phyloP scores from a whole-genome alignment of 1,139 yeast species.

The Yamadazyma atlantica region DNA sequence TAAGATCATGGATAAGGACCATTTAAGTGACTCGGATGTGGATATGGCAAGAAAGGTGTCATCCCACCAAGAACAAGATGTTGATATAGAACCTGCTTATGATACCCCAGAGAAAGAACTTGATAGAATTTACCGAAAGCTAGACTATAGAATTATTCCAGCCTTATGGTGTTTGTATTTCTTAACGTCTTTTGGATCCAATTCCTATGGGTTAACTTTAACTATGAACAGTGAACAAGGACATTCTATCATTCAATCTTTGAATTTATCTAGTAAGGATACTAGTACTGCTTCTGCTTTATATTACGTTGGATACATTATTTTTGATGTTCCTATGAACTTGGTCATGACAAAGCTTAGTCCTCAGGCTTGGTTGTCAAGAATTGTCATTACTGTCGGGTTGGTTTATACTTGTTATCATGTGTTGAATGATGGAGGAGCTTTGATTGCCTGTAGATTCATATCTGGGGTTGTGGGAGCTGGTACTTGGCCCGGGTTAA shows the following conservation, averaged over 20 bases:
- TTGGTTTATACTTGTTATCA: slow-evolving; percentile 72
- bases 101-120: slow-evolving; percentile 29
- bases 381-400: slow-evolving; percentile 78
- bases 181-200: slow-evolving; percentile 74
- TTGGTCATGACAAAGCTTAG: slow-evolving; percentile 78
- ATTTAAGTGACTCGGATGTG: background rate
- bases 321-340: slow-evolving; percentile 88
- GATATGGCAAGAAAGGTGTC: background rate
- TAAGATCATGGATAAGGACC: background rate
- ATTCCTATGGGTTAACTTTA: slow-evolving; percentile 74
- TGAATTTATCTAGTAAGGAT: slow-evolving; percentile 54
- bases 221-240: slow-evolving; percentile 71
- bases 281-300: slow-evolving; percentile 77
- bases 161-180: slow-evolving; percentile 83
- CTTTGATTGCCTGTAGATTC: slow-evolving; percentile 70
- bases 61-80: slow-evolving; percentile 1
- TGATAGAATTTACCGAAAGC: slow-evolving; percentile 61
- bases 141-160: slow-evolving; percentile 74
- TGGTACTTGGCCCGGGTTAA: slow-evolving; percentile 94
- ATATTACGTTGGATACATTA: slow-evolving; percentile 77
- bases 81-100: slow-evolving; percentile 7
- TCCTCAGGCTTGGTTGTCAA: slow-evolving; percentile 82
- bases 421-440: slow-evolving; percentile 52
- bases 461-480: slow-evolving; percentile 82
- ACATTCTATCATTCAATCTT: slow-evolving; percentile 59